Base-by-base conservation (phyloP, 1,284 basidiomycete species). In the Irpex lacteus region DNA sequence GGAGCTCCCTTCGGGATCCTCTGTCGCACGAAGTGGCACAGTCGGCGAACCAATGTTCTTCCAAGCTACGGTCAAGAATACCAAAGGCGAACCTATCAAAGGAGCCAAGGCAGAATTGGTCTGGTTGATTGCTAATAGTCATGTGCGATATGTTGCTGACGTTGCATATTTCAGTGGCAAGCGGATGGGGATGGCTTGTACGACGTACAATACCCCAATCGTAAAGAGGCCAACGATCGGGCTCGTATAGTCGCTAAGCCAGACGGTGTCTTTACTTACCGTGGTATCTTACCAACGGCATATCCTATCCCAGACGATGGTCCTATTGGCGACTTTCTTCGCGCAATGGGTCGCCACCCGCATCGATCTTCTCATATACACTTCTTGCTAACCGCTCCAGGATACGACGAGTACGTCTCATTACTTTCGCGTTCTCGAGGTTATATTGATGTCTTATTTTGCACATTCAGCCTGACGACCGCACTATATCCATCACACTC, bases 331-430 rank as follows among this genome's bases (percentile, higher is more conserved):
- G 74, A 75, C 38, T 66, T 80, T 53, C 69, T 80, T 37, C 72
- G 70, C 56, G 69, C 69, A 1, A 70, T 78, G 5, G 76, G 76
- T 70, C 74, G 79, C 4, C 78, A 80, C 62, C 77, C 77, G 3
- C 78, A 79, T 62, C 77, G 78, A 26, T 76, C 78, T 44, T 75
- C 78, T 6, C 78, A 80, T 66, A 73, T 80, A 37, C 78, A 80
- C 67, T 79, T 80, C 68, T 69, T 69, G 15, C 61, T 78, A 32
- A 74, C 72, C 34, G 74, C 75, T 0, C 76, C 77, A 18, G 77
- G 78, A 26, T 80, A 77, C 63, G 78, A 78, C 63, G 71, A 77
- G 72, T 76, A 66, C 26, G 70, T 67, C 36, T 52, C 54, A 44
- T 11, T 50, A 36, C 18, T 40, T 26, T 18, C 47, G 3, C 2